Evolutionary conservation across 2,329 filamentous ascomycete species (phyloP).

Genomic region (Penicillium sp.): DNA sequence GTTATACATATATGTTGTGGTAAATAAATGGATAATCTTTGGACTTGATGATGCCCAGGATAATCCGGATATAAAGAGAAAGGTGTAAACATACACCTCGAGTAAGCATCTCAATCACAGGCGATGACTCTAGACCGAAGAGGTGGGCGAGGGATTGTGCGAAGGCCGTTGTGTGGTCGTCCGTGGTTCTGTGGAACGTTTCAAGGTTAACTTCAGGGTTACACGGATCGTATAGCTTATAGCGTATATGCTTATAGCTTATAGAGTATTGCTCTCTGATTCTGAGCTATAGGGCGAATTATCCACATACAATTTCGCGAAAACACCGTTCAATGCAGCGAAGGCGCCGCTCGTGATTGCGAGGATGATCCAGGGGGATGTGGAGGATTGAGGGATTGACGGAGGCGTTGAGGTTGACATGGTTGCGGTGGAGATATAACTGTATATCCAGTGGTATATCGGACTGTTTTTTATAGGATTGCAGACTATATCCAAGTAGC

Average conservation of each 20-base stretch:
- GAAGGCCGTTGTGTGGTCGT: conserved; percentile 56
- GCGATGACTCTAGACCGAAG: conserved; percentile 41
- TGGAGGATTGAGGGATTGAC: conserved; percentile 9
- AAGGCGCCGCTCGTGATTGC: conserved; percentile 62
- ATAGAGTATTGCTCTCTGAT: background rate
- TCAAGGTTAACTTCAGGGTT: background rate
- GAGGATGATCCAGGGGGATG: conserved; percentile 52
- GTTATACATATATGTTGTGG: background rate
- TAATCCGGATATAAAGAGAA: background rate
- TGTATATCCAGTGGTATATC: background rate
- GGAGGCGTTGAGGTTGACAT: conserved; percentile 4
- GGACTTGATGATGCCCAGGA: too few relatives aligned
- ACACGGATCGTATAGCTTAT: background rate
- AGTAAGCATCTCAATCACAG: conserved; percentile 51
- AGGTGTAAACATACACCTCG: conserved; percentile 49
- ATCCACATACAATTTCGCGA: conserved; percentile 59
- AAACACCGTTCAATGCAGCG: conserved; percentile 65
- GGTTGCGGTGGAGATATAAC: conserved; percentile 2
- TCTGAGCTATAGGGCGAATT: background rate
- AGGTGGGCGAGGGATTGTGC: conserved; percentile 48
- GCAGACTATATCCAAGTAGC: conserved; percentile 6
- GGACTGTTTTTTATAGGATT: background rate
- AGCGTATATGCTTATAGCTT: background rate
- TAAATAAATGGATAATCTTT: background rate
- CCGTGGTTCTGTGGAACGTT: conserved; percentile 54